phyloP scores from a whole-genome alignment of 306 rosid genomes.

The Abrus pulchellus region DNA sequence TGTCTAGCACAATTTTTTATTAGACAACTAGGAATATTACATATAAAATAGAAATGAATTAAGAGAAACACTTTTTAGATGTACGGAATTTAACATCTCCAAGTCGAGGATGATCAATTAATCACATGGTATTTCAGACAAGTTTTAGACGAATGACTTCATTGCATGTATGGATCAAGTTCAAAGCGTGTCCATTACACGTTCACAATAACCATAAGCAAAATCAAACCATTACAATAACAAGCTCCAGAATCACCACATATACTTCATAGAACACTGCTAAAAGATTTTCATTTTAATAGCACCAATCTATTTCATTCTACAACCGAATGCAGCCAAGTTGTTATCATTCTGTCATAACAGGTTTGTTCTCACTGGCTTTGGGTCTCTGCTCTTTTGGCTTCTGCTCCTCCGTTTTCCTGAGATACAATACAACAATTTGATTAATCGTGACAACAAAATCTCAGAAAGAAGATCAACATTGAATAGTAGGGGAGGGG shows the following conservation, averaged over 20 bases:
- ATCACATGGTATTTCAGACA: not conserved
- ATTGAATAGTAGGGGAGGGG: too few relatives aligned
- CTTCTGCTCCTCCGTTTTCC: constrained; percentile 95
- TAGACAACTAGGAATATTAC: too few relatives aligned
- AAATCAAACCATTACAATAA: constrained; percentile 37
- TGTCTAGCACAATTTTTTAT: too few relatives aligned
- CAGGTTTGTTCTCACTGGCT: constrained; percentile 94
- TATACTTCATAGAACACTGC: not conserved
- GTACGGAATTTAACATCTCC: too few relatives aligned
- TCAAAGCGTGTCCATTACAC: constrained; percentile 22
- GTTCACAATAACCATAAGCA: constrained; percentile 9
- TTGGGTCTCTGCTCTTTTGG: constrained; percentile 88
- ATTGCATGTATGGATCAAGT: constrained; percentile 11
- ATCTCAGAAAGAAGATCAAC: constrained; percentile 30
- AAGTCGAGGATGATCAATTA: not conserved
- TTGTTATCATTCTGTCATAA: constrained; percentile 83
- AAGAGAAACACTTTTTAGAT: too few relatives aligned
- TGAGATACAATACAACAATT: constrained; percentile 44
- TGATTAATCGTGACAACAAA: constrained; percentile 18
- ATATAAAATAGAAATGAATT: too few relatives aligned
- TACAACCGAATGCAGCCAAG: constrained; percentile 20
- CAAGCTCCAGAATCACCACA: not conserved
- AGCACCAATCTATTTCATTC: constrained; percentile 32
- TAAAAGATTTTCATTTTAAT: not conserved
- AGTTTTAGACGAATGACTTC: not conserved